A percentile compares a stretch with the other conserved stretches of the same genome.
These are phyloP conservation scores for Cokeromyces recurvatus DNA, from an alignment of 371 early-diverging fungal genomes.

Conservation along the genomic window DNA sequence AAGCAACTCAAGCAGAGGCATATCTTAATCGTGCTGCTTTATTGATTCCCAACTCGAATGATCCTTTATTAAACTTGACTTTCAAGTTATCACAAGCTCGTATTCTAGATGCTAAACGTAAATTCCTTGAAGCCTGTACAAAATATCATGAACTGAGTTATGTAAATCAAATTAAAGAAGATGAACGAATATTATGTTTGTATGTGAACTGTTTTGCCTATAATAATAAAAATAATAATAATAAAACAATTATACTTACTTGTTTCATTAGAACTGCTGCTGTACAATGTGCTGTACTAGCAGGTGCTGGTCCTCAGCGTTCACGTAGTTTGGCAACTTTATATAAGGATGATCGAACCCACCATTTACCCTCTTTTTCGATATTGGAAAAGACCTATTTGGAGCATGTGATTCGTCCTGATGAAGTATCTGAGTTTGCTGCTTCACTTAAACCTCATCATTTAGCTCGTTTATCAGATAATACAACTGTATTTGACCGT, in stretches of 20 bases:
- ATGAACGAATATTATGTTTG: conserved; percentile 65
- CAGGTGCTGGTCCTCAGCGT: conserved; percentile 89
- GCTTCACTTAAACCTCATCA: conserved; percentile 77
- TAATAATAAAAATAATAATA: too few relatives aligned
- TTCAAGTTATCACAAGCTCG: conserved; percentile 81
- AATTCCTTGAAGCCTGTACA: conserved; percentile 80
- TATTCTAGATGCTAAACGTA: conserved; percentile 80
- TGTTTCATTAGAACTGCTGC: conserved; percentile 65
- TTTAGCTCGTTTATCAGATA: conserved; percentile 59
- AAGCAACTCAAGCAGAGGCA: conserved; percentile 73
- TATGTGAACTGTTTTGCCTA: too few relatives aligned
- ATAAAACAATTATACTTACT: too few relatives aligned
- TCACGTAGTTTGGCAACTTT: conserved; percentile 83
- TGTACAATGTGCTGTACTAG: conserved; percentile 82
- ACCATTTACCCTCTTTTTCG: conserved; percentile 57
- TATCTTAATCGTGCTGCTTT: conserved; percentile 80
- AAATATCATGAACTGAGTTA: conserved; percentile 86
- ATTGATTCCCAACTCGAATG: conserved; percentile 55
- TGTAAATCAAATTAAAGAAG: conserved; percentile 54
- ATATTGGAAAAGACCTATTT: conserved; percentile 90
- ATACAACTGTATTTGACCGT: conserved; percentile 83
- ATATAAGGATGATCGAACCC: conserved; percentile 89
- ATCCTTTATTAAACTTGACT: conserved; percentile 47
- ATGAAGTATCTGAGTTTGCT: conserved; percentile 78
- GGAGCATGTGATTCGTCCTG: conserved; percentile 74